Evolutionary conservation across 164 flowering plant genomes (phyloP).

Genomic region (Litsea cubeba): DNA sequence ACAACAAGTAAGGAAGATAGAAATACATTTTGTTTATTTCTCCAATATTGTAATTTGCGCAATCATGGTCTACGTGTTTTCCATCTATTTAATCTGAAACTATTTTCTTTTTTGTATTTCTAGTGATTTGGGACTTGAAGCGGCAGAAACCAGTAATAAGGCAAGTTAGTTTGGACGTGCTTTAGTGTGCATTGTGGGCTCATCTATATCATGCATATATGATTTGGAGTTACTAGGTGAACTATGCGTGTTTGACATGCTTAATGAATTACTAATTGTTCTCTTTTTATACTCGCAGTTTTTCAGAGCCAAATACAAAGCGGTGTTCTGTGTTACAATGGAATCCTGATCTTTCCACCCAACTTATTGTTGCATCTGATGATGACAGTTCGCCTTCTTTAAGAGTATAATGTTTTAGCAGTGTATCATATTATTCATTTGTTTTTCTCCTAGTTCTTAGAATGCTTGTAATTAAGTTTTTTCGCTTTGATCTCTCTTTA

Average conservation of each 20-base stretch:
- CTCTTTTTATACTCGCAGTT: conserved; percentile 37
- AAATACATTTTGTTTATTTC: not conserved
- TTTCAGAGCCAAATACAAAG: conserved; percentile 75
- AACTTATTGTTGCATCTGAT: conserved; percentile 96
- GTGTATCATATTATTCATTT: not conserved
- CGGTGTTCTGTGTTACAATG: conserved; percentile 98
- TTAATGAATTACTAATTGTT: not conserved
- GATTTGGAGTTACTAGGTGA: not conserved
- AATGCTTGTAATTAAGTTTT: not conserved
- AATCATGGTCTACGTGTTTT: not conserved
- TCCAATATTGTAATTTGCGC: not conserved
- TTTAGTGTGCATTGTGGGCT: not conserved
- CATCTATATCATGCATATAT: not conserved
- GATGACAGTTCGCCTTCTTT: conserved; percentile 81
- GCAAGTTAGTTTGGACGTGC: conserved; percentile 23
- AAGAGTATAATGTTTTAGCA: conserved; percentile 41
- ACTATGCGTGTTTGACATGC: not conserved
- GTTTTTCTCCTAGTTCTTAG: not conserved
- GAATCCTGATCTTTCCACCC: conserved; percentile 94
- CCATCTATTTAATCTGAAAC: not conserved
- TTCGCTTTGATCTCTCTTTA: not conserved
- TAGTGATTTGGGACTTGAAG: conserved; percentile 97
- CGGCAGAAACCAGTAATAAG: conserved; percentile 93
- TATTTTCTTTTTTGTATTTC: conserved; percentile 5
- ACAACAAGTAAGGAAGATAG: conserved; percentile 63